phyloP scores from a whole-genome alignment of 805 yeast species.

The Kodamaea restingae region DNA sequence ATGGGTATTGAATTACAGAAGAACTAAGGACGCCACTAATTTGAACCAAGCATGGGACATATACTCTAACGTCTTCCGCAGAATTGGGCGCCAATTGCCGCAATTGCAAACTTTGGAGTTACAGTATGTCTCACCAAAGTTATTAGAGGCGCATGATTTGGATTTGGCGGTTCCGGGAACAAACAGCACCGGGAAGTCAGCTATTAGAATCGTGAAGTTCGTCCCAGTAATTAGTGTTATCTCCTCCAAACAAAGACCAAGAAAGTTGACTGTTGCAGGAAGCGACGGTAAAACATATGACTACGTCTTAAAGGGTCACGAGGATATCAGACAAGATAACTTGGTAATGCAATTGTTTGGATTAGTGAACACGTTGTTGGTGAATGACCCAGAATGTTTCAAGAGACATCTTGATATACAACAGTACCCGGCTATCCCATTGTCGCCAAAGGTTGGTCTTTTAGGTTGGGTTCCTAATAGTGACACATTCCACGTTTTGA shows the following conservation, averaged over 20 bases:
- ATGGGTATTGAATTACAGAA: conserved; percentile 83
- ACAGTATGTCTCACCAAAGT: conserved; percentile 90
- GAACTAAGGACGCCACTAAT: conserved; percentile 82
- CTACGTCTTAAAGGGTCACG: conserved; percentile 88
- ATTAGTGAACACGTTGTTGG: conserved; percentile 81
- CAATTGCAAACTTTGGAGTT: conserved; percentile 81
- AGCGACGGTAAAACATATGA: conserved; percentile 90
- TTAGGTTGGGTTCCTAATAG: conserved; percentile 97
- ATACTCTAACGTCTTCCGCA: conserved; percentile 87
- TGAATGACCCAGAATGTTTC: conserved; percentile 92
- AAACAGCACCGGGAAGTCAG: conserved; percentile 77
- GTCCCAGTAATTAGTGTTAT: conserved; percentile 84
- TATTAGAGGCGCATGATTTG: conserved; percentile 71
- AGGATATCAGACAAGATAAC: conserved; percentile 95
- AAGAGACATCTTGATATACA: conserved; percentile 93
- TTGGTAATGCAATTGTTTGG: conserved; percentile 98
- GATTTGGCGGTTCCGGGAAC: conserved; percentile 94
- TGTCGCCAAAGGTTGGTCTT: conserved; percentile 95
- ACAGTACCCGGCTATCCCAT: conserved; percentile 87
- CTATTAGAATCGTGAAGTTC: conserved; percentile 66
- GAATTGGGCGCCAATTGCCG: conserved; percentile 84
- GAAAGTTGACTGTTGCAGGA: conserved; percentile 74
- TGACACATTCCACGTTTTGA: conserved; percentile 92
- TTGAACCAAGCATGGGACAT: conserved; percentile 98
- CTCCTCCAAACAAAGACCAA: conserved; percentile 93